Evolutionary conservation across 2,329 filamentous ascomycete genomes (phyloP).

Genomic region (Cytospora leucostoma): DNA sequence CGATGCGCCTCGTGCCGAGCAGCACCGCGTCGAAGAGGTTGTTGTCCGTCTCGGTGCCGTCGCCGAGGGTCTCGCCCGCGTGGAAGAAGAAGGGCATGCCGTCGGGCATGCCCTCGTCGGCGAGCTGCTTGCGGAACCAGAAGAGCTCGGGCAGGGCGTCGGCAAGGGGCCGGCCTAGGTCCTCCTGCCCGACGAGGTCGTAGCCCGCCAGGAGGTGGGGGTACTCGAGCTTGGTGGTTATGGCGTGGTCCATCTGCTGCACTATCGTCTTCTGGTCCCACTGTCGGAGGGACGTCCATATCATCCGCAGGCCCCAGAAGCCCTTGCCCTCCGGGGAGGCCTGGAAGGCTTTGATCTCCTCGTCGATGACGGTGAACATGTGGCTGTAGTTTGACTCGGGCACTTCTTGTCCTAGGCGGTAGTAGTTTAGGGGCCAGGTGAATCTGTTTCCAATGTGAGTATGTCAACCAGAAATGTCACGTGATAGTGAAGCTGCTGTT

Average conservation of each 20-base stretch:
- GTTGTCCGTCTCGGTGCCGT: constrained; percentile 69
- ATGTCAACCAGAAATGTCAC: not conserved
- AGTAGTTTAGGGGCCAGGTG: constrained; percentile 73
- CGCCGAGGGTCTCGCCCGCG: constrained; percentile 82
- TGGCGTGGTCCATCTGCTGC: constrained; percentile 84
- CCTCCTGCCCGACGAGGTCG: constrained; percentile 88
- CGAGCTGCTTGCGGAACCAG: constrained; percentile 89
- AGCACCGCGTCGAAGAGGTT: constrained; percentile 91
- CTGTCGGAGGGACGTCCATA: constrained; percentile 76
- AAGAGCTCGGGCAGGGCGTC: constrained; percentile 83
- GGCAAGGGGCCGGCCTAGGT: constrained; percentile 71
- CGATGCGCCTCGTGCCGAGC: constrained; percentile 84
- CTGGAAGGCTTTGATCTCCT: constrained; percentile 79
- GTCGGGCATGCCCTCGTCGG: constrained; percentile 63
- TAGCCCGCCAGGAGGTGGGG: constrained; percentile 83
- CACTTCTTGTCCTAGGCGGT: constrained; percentile 61
- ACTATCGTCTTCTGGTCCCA: constrained; percentile 67
- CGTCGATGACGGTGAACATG: constrained; percentile 72
- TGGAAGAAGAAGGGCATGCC: constrained; percentile 96
- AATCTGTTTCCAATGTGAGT: constrained; percentile 46
- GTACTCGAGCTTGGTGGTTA: constrained; percentile 75
- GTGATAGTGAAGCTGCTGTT: no score
- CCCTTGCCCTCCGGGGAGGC: constrained; percentile 66
- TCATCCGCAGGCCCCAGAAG: constrained; percentile 84
- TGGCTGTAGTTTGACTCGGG: constrained; percentile 68